Percentiles rank a stretch among this genome's conserved stretches.
Conservation (phyloP, 2,329 filamentous ascomycete genomes). For the Cryphonectria naterciae region DNA sequence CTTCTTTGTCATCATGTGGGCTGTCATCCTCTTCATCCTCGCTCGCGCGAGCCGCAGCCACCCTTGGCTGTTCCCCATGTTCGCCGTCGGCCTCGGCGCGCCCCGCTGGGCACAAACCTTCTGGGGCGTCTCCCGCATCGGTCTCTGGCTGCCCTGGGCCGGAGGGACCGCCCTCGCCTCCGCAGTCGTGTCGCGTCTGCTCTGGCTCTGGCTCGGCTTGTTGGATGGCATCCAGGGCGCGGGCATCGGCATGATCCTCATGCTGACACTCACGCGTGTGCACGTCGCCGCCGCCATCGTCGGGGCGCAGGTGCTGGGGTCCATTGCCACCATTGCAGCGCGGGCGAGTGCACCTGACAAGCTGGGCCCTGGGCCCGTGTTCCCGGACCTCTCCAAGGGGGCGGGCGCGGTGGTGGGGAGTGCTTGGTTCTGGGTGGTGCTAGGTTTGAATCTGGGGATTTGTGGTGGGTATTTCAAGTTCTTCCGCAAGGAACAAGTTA, state of each 20-base stretch:
- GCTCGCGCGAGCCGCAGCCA: constrained; percentile 61
- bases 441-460: constrained; percentile 61
- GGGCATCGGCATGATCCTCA: constrained; percentile 69
- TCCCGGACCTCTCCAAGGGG: constrained; percentile 61
- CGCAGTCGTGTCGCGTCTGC: constrained; percentile 58
- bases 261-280: constrained; percentile 67
- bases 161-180: constrained; percentile 52
- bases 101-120: constrained; percentile 71
- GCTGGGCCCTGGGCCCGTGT: constrained; percentile 64
- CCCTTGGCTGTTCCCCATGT: constrained; percentile 69
- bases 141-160: constrained; percentile 66
- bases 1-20: constrained; percentile 62
- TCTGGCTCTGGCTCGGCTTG: constrained; percentile 71
- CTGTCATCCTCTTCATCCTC: constrained; percentile 54
- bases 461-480: constrained; percentile 61
- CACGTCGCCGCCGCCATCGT: constrained; percentile 67
- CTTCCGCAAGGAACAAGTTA: constrained; percentile 45
- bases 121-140: constrained; percentile 65
- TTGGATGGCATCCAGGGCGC: constrained; percentile 68
- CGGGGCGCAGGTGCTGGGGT: constrained; percentile 64
- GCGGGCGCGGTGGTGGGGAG: constrained; percentile 50
- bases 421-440: constrained; percentile 64
- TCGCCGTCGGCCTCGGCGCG: constrained; percentile 67
- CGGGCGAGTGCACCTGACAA: constrained; percentile 63
- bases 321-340: constrained; percentile 61